phyloP scores from a whole-genome alignment of 2,329 filamentous ascomycete species.

The Paraconiothyrium brasiliense region DNA sequence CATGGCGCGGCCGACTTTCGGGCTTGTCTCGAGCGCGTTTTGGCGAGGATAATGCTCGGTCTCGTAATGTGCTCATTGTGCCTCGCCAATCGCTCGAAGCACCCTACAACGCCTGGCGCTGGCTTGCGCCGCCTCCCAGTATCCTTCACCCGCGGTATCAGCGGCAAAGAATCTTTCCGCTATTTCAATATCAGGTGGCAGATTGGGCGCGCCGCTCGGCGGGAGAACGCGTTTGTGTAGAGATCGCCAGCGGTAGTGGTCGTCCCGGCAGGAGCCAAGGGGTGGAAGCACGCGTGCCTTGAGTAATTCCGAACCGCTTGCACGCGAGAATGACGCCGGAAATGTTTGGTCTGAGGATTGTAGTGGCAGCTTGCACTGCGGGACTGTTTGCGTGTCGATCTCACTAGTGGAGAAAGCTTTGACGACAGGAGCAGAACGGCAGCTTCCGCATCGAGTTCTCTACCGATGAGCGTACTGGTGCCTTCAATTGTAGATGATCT shows the following conservation, averaged over 20 bases:
- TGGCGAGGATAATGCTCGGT: slow-evolving; percentile 55
- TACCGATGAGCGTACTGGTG: background rate
- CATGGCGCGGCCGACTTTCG: slow-evolving; percentile 54
- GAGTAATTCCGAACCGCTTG: background rate
- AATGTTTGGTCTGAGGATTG: slow-evolving; percentile 19
- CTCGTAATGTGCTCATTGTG: slow-evolving; percentile 55
- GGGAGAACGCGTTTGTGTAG: slow-evolving; percentile 32
- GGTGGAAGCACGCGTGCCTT: background rate
- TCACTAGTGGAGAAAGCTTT: slow-evolving; percentile 13
- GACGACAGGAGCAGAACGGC: background rate
- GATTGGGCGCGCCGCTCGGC: slow-evolving; percentile 16
- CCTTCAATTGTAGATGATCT: background rate
- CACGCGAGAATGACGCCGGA: background rate
- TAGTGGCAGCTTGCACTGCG: slow-evolving; percentile 21
- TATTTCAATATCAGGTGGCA: background rate
- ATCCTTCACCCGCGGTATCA: background rate
- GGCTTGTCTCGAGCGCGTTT: slow-evolving; percentile 54
- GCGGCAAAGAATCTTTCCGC: background rate
- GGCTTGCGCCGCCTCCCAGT: slow-evolving; percentile 2
- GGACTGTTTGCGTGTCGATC: slow-evolving; percentile 20
- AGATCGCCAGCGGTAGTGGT: slow-evolving; percentile 20
- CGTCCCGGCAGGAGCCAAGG: background rate
- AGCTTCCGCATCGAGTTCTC: slow-evolving; percentile 2
- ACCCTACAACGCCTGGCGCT: background rate
- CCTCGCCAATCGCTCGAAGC: slow-evolving; percentile 12